Evolutionary conservation across 176 grass and related monocot species (phyloP).

Genomic region (Guadua angustifolia): DNA sequence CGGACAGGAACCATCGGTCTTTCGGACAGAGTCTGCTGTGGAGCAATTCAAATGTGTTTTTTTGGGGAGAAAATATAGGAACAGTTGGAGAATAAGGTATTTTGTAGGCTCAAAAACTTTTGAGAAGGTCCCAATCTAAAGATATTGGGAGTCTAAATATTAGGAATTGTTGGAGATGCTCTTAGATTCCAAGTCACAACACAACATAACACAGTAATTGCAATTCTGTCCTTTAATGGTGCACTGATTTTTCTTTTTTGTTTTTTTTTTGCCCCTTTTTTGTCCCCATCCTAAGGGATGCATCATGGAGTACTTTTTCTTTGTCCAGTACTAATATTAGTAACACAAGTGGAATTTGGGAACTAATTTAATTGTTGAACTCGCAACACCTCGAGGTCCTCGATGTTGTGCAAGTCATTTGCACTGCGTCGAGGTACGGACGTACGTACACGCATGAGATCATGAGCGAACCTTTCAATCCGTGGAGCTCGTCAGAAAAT

Average conservation of each 20-base stretch:
- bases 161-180: too few species aligned
- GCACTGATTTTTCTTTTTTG: too few species aligned
- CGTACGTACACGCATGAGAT: neutral
- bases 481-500: slow-evolving; percentile 26
- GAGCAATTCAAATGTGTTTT: too few species aligned
- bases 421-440: neutral
- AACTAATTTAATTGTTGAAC: slow-evolving; percentile 23
- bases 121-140: too few species aligned
- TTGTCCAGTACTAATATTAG: neutral
- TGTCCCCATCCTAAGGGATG: neutral
- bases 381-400: too few species aligned
- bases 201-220: neutral
- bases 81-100: too few species aligned
- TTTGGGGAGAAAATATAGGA: too few species aligned
- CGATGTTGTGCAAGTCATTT: neutral
- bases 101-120: too few species aligned
- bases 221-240: neutral
- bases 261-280: too few species aligned
- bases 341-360: slow-evolving; percentile 11
- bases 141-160: too few species aligned
- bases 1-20: too few species aligned
- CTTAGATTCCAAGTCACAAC: neutral
- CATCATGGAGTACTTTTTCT: neutral
- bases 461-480: slow-evolving; percentile 2
- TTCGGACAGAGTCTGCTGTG: too few species aligned